phyloP scores from a whole-genome alignment of 1,284 basidiomycete species.

The Boletus semigastroideus region DNA sequence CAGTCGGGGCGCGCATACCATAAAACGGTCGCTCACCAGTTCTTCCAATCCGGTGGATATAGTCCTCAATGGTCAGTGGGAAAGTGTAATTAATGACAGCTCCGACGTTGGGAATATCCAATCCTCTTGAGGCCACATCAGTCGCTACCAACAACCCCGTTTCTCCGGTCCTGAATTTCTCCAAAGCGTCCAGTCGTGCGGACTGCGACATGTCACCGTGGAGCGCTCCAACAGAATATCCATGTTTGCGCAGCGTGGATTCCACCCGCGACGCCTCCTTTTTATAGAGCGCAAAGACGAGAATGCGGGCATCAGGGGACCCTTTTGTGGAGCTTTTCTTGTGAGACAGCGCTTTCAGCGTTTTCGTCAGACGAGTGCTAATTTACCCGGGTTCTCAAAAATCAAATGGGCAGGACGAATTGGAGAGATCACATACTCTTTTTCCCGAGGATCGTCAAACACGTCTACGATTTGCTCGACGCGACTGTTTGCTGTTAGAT shows the following conservation, averaged over 20 bases:
- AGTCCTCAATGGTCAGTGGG: slow-evolving; percentile 94
- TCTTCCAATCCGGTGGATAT: slow-evolving; percentile 96
- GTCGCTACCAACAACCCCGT: slow-evolving; percentile 92
- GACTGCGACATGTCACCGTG: slow-evolving; percentile 93
- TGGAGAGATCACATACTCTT: slow-evolving; percentile 63
- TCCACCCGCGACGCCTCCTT: slow-evolving; percentile 94
- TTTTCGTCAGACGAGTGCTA: slow-evolving; percentile 68
- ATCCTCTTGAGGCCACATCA: slow-evolving; percentile 94
- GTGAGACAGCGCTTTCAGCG: slow-evolving; percentile 60
- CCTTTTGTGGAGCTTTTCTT: slow-evolving; percentile 57
- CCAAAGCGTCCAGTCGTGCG: slow-evolving; percentile 84
- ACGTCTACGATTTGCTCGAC: slow-evolving; percentile 89
- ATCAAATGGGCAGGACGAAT: background rate
- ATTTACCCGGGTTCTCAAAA: background rate
- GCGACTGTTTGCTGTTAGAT: slow-evolving; percentile 91
- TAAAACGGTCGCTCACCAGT: slow-evolving; percentile 56
- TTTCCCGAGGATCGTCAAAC: slow-evolving; percentile 82
- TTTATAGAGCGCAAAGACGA: slow-evolving; percentile 98
- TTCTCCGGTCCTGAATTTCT: slow-evolving; percentile 86
- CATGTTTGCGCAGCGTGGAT: slow-evolving; percentile 73
- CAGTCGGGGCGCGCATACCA: slow-evolving; percentile 3
- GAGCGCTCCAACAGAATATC: slow-evolving; percentile 85
- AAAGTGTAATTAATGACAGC: slow-evolving; percentile 96
- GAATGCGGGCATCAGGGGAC: slow-evolving; percentile 66
- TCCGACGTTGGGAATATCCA: slow-evolving; percentile 97